Conservation (phyloP, 2,329 filamentous ascomycete genomes). For the Epichloe coenophiala region DNA sequence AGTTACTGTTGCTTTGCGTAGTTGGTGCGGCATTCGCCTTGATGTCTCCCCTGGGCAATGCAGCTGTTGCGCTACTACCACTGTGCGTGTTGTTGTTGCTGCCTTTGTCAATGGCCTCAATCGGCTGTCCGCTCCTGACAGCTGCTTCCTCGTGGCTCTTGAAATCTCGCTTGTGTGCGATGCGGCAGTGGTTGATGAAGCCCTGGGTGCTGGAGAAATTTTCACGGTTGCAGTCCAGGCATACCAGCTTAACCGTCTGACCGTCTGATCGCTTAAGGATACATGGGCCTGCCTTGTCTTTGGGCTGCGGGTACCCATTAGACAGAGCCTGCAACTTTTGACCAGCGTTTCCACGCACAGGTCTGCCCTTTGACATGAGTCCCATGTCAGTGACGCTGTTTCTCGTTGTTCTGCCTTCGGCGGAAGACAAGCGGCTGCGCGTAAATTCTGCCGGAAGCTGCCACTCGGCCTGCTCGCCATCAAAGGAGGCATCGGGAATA, state of each 20-base stretch:
- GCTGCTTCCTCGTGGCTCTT: conserved; percentile 94
- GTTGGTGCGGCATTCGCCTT: conserved; percentile 7
- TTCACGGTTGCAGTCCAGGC: conserved; percentile 73
- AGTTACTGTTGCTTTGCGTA: conserved; percentile 1
- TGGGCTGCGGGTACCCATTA: conserved; percentile 57
- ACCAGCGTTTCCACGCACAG: conserved; percentile 34
- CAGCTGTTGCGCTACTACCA: not conserved
- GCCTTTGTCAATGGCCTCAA: conserved; percentile 35
- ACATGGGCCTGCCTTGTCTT: conserved; percentile 72
- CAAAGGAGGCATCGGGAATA: conserved; percentile 76
- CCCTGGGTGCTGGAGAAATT: conserved; percentile 95
- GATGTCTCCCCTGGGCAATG: conserved; percentile 11
- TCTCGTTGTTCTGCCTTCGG: conserved; percentile 67
- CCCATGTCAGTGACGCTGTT: conserved; percentile 43
- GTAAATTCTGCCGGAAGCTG: conserved; percentile 27
- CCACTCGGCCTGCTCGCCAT: conserved; percentile 45
- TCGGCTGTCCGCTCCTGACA: conserved; percentile 68
- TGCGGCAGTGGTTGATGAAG: conserved; percentile 98
- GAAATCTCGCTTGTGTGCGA: conserved; percentile 84
- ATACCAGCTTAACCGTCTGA: conserved; percentile 78
- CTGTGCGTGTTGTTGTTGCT: not conserved
- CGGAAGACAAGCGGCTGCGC: conserved; percentile 29
- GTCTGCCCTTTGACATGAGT: conserved; percentile 35
- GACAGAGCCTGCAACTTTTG: conserved; percentile 57
- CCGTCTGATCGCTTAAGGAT: conserved; percentile 78